Conservation (phyloP, 306 rosid genomes). For the Malus orientalis region DNA sequence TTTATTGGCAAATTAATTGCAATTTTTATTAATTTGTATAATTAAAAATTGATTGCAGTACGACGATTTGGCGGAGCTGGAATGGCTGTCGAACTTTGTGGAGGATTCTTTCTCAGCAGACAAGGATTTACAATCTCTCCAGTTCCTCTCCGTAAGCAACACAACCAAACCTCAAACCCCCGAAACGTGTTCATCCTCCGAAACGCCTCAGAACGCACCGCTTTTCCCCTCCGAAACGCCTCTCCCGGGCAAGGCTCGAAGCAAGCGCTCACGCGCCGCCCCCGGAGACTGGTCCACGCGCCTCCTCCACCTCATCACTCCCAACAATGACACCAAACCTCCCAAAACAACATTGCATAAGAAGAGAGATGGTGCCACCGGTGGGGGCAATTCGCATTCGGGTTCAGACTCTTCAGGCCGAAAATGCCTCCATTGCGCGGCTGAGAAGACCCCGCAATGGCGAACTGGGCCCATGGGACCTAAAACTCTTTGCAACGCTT, state of each 20-base stretch:
- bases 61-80: slow-evolving; percentile 85
- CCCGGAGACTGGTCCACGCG: slow-evolving; percentile 99
- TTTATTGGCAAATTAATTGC: background rate
- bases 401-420: slow-evolving; percentile 29
- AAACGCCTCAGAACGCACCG: slow-evolving; percentile 48
- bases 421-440: slow-evolving; percentile 40
- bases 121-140: slow-evolving; percentile 57
- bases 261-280: slow-evolving; percentile 93
- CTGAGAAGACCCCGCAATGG: slow-evolving; percentile 51
- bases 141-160: slow-evolving; percentile 35
- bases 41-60: slow-evolving; percentile 30
- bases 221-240: slow-evolving; percentile 65
- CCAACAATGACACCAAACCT: background rate
- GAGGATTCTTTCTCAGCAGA: slow-evolving; percentile 86
- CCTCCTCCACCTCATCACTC: slow-evolving; percentile 55
- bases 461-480: slow-evolving; percentile 49
- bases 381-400: slow-evolving; percentile 7
- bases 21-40: background rate
- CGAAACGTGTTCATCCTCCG: slow-evolving; percentile 81
- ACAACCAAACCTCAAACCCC: slow-evolving; percentile 49
- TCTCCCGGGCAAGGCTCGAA: slow-evolving; percentile 83
- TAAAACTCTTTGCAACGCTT: slow-evolving; percentile 40
- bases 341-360: slow-evolving; percentile 10
- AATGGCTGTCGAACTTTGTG: slow-evolving; percentile 93
- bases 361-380: slow-evolving; percentile 32